phyloP scores from a whole-genome alignment of 2,329 filamentous ascomycete genomes.

The Cladosporium phlei region DNA sequence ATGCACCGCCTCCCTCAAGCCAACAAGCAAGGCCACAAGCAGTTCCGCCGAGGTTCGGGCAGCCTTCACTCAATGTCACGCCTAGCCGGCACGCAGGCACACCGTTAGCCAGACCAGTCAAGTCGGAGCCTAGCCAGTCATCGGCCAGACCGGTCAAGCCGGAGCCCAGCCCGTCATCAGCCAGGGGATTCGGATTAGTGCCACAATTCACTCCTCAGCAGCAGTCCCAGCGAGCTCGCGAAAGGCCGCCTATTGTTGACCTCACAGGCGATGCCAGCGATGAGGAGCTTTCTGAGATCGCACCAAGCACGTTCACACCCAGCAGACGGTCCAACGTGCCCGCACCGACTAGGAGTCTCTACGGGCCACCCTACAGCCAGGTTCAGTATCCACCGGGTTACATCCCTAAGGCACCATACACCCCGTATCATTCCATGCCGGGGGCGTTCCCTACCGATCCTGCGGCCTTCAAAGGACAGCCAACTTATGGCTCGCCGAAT shows the following conservation, averaged over 20 bases:
- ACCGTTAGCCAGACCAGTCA: no score
- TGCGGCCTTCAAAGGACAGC: no score
- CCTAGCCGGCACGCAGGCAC: no score
- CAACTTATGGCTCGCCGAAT: not conserved
- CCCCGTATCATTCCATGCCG: no score
- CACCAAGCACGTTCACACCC: slow-evolving; percentile 21
- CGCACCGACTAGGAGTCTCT: slow-evolving; percentile 2
- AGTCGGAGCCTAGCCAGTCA: no score
- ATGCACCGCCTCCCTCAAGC: not conserved
- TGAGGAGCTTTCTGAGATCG: slow-evolving; percentile 27
- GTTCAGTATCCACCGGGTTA: no score
- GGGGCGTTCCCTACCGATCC: no score
- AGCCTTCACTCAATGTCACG: no score
- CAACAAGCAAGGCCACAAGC: not conserved
- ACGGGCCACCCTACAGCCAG: no score
- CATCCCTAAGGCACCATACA: no score
- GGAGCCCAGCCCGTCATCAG: slow-evolving; percentile 12
- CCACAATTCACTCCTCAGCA: slow-evolving; percentile 18
- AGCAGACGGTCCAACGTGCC: slow-evolving; percentile 11
- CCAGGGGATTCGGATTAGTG: no score
- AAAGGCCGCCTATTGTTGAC: slow-evolving; percentile 23
- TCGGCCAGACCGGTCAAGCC: slow-evolving; percentile 12
- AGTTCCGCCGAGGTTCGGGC: no score
- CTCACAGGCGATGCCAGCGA: slow-evolving; percentile 30
- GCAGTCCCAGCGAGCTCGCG: slow-evolving; percentile 10